Percentiles rank a stretch among this genome's conserved stretches.
Evolutionary conservation across 2,329 filamentous ascomycete genomes (phyloP).

Genomic region (Clarireedia homoeocarpa): DNA sequence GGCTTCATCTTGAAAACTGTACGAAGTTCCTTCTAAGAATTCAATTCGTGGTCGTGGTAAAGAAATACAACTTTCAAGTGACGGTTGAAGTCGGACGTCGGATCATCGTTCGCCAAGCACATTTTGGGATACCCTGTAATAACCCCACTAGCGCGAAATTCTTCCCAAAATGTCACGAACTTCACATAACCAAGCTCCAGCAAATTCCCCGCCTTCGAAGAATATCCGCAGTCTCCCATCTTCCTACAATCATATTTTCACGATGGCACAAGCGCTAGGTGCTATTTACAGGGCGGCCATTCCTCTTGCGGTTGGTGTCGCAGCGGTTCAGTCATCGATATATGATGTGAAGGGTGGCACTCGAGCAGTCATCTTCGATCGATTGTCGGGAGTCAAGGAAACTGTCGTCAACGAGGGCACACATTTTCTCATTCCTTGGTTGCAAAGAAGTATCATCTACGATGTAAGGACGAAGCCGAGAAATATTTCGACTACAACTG

Average conservation of each 20-base stretch:
- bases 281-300: slow-evolving; percentile 62
- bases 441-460: slow-evolving; percentile 90
- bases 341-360: slow-evolving; percentile 97
- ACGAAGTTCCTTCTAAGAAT: neutral
- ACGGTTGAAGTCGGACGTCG: slow-evolving; percentile 8
- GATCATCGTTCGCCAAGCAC: slow-evolving; percentile 17
- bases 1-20: slow-evolving; percentile 27
- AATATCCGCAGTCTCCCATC: slow-evolving; percentile 8
- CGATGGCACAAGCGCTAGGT: slow-evolving; percentile 47
- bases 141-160: slow-evolving; percentile 19
- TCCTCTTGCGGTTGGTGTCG: slow-evolving; percentile 61
- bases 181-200: slow-evolving; percentile 2
- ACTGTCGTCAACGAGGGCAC: slow-evolving; percentile 90
- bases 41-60: neutral
- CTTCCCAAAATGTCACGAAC: slow-evolving; percentile 21
- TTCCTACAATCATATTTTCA: slow-evolving; percentile 14
- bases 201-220: slow-evolving; percentile 6
- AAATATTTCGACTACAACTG: slow-evolving; percentile 95
- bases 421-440: slow-evolving; percentile 91
- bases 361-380: slow-evolving; percentile 96
- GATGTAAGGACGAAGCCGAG: slow-evolving; percentile 96
- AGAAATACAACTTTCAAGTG: neutral
- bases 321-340: slow-evolving; percentile 67
- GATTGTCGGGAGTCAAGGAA: slow-evolving; percentile 86
- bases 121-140: slow-evolving; percentile 12